Percentiles rank a stretch among this genome's conserved stretches.
phyloP scores from a whole-genome alignment of 306 rosid species.

The Delonix regia region DNA sequence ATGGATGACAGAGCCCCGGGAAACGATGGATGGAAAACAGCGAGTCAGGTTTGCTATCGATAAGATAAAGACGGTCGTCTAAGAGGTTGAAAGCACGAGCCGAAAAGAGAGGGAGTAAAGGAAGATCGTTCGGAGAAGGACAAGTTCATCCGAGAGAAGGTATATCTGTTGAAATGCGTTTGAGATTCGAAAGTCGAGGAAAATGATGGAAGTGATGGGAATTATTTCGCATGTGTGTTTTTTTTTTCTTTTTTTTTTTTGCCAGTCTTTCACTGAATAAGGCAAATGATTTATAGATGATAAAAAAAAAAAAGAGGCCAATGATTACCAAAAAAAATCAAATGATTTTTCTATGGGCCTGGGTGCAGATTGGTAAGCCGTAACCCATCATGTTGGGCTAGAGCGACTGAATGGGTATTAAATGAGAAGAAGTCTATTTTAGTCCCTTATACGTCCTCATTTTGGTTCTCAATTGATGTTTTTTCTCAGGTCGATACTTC shows the following conservation, averaged over 20 bases:
- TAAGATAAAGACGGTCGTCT: too few relatives aligned
- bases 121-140: neutral
- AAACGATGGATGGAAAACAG: neutral
- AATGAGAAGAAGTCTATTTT: too few relatives aligned
- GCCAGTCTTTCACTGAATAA: neutral
- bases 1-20: neutral
- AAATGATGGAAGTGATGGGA: neutral
- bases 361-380: too few relatives aligned
- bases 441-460: too few relatives aligned
- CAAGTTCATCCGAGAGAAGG: neutral
- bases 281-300: neutral
- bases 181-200: neutral
- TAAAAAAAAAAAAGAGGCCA: too few relatives aligned
- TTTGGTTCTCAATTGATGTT: too few relatives aligned
- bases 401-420: neutral
- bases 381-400: too few relatives aligned
- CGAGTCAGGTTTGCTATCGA: neutral
- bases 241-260: neutral
- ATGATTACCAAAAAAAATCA: too few relatives aligned
- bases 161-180: too few relatives aligned
- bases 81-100: neutral
- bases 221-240: neutral
- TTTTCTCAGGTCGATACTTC: too few relatives aligned
- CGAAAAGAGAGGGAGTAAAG: neutral
- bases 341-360: too few relatives aligned